phyloP scores from a whole-genome alignment of 192 early-diverging fungal species.

The Podila horticola region DNA sequence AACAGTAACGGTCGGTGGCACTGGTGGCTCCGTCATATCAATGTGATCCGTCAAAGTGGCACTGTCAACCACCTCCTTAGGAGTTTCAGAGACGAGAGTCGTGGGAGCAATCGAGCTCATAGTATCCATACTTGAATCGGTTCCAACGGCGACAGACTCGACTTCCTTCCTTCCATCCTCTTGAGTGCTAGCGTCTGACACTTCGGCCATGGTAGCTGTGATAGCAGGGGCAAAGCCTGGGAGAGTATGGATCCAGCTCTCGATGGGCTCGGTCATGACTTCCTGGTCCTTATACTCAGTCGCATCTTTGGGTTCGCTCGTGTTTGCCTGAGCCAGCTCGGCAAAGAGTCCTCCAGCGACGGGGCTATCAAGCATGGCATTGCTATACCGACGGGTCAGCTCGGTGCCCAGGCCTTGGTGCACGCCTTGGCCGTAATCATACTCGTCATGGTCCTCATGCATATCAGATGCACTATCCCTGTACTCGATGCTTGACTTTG shows the following conservation, averaged over 20 bases:
- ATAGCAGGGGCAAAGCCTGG: conserved; percentile 22
- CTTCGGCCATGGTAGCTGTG: not conserved
- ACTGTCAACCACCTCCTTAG: not conserved
- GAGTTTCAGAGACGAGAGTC: not conserved
- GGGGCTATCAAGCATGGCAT: not conserved
- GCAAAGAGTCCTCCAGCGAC: conserved; percentile 41
- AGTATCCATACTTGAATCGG: conserved; percentile 3
- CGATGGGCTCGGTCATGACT: conserved; percentile 42
- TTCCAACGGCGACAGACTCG: not conserved
- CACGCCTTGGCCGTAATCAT: not conserved
- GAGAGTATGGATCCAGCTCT: conserved; percentile 50
- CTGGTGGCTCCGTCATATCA: not conserved
- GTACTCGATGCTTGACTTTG: not conserved
- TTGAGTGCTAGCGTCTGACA: not conserved
- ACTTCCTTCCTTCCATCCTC: not conserved
- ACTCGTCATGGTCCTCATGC: not conserved
- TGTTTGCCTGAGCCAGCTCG: conserved; percentile 43
- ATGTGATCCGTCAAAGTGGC: conserved; percentile 9
- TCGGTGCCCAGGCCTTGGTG: not conserved
- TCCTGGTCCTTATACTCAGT: conserved; percentile 46
- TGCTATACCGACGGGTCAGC: conserved; percentile 12
- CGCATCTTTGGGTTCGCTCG: conserved; percentile 3
- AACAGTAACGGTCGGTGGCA: not conserved
- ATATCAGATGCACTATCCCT: not conserved
- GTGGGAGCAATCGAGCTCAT: conserved; percentile 6